Base-by-base conservation (phyloP, 192 early-diverging fungal genomes). In the Obelidium mucronatum region DNA sequence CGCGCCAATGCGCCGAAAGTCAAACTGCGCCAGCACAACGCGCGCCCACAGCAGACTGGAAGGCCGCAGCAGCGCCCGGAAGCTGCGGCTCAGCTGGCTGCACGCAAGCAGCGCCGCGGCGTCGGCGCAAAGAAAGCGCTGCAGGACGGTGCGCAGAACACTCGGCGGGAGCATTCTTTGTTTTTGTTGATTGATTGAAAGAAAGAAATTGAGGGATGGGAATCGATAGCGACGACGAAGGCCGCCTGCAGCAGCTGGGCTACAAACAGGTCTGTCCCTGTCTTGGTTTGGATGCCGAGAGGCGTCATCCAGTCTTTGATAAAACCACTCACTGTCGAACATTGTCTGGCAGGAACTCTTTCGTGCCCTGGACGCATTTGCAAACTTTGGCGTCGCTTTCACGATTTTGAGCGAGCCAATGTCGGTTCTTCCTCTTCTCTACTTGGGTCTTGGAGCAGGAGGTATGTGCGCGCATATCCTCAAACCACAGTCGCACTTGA, bases 311-410 rank as follows among this genome's bases (percentile, higher is more conserved):
- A 40, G 34, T 24, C 22, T 35, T n/a, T 65, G 15, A 34, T 48
- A 19, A 48, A 6, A 48, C 8, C 44, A 51, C 40, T 22, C 35
- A 37, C 40, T 1, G 31, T 24, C 4, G 6, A 11, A 28, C 5
- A 34, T 1, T 60, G 35, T 15, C 33, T 26, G 15, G 3, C 53
- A 77, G 75, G 66, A 77, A 42, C 67, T 77, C 33, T 33, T 69
- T 34, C 48, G 75, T 11, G 67, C 53, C 35, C 75, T 77, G 0
- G 39, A 77, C 40, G 75, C 67, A 8, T 77, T 77, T 40, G 42
- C 75, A 24, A 77, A 77, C 75, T 77, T 77, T 61, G 75, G 75
- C 11, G 56, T 77, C 37, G 58, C 75, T 11, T 77, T 77, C 67
- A 77, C 66, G 2, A 69, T 77, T 40, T 39, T 77, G 31, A 48